phyloP scores from a whole-genome alignment of 805 yeast species.

The Pichia nakasei region DNA sequence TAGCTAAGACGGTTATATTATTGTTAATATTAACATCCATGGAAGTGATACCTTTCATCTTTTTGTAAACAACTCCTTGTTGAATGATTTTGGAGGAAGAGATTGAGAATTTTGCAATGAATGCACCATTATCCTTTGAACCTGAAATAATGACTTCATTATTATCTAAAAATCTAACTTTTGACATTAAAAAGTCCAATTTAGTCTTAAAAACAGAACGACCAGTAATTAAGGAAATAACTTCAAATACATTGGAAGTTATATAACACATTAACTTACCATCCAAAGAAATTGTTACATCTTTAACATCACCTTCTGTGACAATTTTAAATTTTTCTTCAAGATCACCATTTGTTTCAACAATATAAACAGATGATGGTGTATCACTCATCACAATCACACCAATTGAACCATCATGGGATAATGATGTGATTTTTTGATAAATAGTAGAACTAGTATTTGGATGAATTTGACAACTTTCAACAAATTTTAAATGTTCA shows the following conservation, averaged over 20 bases:
- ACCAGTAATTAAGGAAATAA: constrained; percentile 43
- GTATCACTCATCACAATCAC: constrained; percentile 59
- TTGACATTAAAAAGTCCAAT: constrained; percentile 21
- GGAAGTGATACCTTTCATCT: constrained; percentile 48
- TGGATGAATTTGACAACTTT: constrained; percentile 50
- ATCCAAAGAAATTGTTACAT: constrained; percentile 57
- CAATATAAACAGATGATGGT: constrained; percentile 56
- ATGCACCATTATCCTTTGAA: constrained; percentile 35
- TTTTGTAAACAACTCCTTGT: constrained; percentile 34
- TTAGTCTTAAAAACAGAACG: constrained; percentile 25
- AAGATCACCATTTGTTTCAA: constrained; percentile 44
- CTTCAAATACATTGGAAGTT: constrained; percentile 45
- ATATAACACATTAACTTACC: constrained; percentile 58
- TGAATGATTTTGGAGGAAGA: constrained; percentile 33
- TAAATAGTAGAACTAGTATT: constrained; percentile 45
- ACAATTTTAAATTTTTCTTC: constrained; percentile 45
- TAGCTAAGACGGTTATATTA: constrained; percentile 45
- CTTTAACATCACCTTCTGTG: constrained; percentile 49
- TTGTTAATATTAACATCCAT: constrained; percentile 33
- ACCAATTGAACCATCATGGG: constrained; percentile 53
- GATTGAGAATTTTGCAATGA: constrained; percentile 36
- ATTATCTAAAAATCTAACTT: constrained; percentile 26
- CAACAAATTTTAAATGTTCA: constrained; percentile 52
- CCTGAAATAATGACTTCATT: constrained; percentile 36
- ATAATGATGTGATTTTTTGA: constrained; percentile 51